Percentiles rank a stretch among this genome's conserved stretches.
phyloP scores from a whole-genome alignment of 306 rosid species.

The Quercus variabilis region DNA sequence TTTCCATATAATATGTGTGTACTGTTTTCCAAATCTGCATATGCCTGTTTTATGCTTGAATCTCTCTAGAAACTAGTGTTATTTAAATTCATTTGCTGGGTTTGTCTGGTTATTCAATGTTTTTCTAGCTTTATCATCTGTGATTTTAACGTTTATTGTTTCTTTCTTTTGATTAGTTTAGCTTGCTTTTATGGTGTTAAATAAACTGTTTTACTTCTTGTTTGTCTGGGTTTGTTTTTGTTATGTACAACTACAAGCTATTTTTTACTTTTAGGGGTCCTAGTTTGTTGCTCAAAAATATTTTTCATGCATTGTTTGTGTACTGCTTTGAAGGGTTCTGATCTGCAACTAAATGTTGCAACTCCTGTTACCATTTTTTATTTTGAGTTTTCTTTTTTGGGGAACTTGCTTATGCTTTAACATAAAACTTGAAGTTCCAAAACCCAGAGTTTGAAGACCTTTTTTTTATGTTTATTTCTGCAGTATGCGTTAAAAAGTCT shows the following conservation, averaged over 20 bases:
- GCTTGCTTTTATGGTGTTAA: background rate
- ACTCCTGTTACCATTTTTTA: too few relatives aligned
- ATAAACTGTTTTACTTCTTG: background rate
- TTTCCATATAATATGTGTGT: too few relatives aligned
- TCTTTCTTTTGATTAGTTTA: too few relatives aligned
- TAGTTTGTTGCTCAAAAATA: background rate
- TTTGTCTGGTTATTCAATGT: background rate
- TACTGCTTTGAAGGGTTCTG: background rate
- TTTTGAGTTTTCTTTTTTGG: too few relatives aligned
- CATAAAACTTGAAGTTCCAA: too few relatives aligned
- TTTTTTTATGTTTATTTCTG: too few relatives aligned
- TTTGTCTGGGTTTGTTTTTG: background rate
- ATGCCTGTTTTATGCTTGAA: background rate
- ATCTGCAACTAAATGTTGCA: too few relatives aligned
- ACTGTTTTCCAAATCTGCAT: background rate
- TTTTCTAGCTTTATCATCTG: background rate
- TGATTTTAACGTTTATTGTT: background rate
- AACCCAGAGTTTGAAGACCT: too few relatives aligned
- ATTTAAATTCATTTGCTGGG: background rate
- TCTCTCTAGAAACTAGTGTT: background rate
- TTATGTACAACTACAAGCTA: background rate
- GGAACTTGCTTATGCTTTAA: too few relatives aligned
- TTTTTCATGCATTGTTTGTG: background rate
- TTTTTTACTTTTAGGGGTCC: background rate
- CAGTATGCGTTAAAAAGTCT: too few relatives aligned